Evolutionary conservation across 768 basidiomycete genomes (phyloP), one percentile per base, ranked within the genome.

Genomic region (Termitomyces sp.): DNA sequence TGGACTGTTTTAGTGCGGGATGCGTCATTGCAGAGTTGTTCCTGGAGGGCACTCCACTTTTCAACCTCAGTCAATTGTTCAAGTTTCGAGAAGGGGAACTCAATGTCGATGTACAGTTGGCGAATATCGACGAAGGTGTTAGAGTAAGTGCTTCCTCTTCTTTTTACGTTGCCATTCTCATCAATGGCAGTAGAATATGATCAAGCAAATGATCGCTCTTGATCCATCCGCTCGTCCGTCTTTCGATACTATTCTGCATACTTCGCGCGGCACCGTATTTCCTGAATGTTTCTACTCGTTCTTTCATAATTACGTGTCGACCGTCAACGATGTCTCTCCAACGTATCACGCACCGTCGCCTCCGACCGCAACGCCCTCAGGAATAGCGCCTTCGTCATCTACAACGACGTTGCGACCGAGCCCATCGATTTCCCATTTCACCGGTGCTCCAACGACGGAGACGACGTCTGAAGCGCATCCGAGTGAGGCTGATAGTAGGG

Each of bases 1-100:
- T 99, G 97, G 97, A 99, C 69, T 90, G 94, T 52, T 99, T 98
- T 67, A 93, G 94, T 62, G 82, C 83, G 0, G 97, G 97, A 24
- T 98, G 96, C 68, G 94, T 98, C 14, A 83, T 98, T 36, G 93
- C 94, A 0, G 97, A 99, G 71, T 79, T 99, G 60, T 98, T 97
- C 75, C 77, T 94, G 58, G 97, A 99, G 67, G 97, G 97, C 2
- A 87, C 91, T 0, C 90, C 90, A 3, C 78, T 97, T 53, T 98
- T 98, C 75, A 93, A 90, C 0, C 79, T 99, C 50, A 94, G 92
- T 68, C 95, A 98, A 67, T 74, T 99, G 56, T 98, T 92, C 80
- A 94, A 94, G 70, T 99, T 95, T 66, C 75, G 94, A 38, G 87
- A 91, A 61, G 92, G 93, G 7, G 90, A 94, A 65, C 81, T 88